phyloP scores from a whole-genome alignment of 1,284 basidiomycete species.

The Psilocybe mexicana region DNA sequence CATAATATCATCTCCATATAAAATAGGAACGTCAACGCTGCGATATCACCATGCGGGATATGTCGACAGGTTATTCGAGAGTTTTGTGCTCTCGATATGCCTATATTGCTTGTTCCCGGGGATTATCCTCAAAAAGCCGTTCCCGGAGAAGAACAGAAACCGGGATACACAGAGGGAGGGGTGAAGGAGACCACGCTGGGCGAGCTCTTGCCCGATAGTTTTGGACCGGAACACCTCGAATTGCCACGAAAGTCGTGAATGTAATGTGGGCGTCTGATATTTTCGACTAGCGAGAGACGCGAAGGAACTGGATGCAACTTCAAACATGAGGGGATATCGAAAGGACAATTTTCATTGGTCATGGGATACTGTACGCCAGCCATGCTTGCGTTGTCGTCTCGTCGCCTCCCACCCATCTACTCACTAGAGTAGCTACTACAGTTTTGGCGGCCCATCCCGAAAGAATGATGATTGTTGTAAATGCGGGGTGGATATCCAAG shows the following conservation, averaged over 20 bases:
- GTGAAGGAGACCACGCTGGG: constrained; percentile 69
- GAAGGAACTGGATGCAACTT: too few relatives aligned
- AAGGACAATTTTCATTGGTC: not conserved
- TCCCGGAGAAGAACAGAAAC: constrained; percentile 35
- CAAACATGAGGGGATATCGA: not conserved
- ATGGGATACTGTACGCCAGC: constrained; percentile 71
- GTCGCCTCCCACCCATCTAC: constrained; percentile 62
- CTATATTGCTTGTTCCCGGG: constrained; percentile 75
- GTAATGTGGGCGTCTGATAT: not conserved
- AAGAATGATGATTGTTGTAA: constrained; percentile 78
- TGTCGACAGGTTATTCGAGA: constrained; percentile 92
- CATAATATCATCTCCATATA: not conserved
- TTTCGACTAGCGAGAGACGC: too few relatives aligned
- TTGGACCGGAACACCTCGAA: constrained; percentile 81
- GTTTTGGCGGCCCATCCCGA: constrained; percentile 79
- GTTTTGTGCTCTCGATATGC: constrained; percentile 78
- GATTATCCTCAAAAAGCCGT: constrained; percentile 52
- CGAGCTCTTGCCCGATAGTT: constrained; percentile 82
- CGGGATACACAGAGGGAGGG: constrained; percentile 42
- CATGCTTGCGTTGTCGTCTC: constrained; percentile 58
- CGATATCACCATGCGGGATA: constrained; percentile 85
- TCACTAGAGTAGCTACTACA: constrained; percentile 56
- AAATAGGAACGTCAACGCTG: constrained; percentile 54
- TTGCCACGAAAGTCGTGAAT: constrained; percentile 32
- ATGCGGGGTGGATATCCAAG: constrained; percentile 70